Evolutionary conservation across 2,329 filamentous ascomycete species (phyloP), one percentile per base, ranked within the genome.

Genomic region (Exophiala lecanii-corni): DNA sequence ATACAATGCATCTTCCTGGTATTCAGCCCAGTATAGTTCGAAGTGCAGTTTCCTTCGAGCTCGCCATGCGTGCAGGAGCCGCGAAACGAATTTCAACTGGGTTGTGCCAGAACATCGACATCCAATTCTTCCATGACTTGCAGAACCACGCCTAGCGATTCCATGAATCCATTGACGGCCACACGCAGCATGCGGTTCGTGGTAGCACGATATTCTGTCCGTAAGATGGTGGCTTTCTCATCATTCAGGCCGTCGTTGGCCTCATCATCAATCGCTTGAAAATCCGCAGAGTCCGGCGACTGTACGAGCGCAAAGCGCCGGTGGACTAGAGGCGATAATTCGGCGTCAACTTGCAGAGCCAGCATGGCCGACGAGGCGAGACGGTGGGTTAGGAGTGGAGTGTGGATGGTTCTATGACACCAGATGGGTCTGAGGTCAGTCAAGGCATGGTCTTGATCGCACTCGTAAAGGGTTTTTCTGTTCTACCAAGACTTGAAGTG

Each of bases 111-210:
- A 2, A 92, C 83, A 68, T 96, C 89, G 18, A 82, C 78, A 65
- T 97, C 91, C 57, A 97, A 67, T 62, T 94, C 84, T 64, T 86
- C 81, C 85, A 96, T 95, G 12, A 94, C 85, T 41, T 89, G 86
- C 31, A 96, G 64, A 1, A 96, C 83, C 4, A 96, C 79, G 39
- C 81, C 79, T 43, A 96, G 64, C 55, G 84, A 94, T 58, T 97
- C 91, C 74, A 97, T 89, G 65, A 96, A 96, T 7, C 89, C 88
- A 67, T 97, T 97, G 43, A 96, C 89, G 2, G 91, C 86, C 2
- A 98, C 92, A 33, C 92, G 82, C 45, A 98, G 75, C 91, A 97
- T 97, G 55, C 92, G 83, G 62, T 96, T 95, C 15, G 92, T 97
- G 0, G 88, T 88, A 1, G 92, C 92, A 41, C 75, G 77, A 67